These are phyloP conservation scores for Hagleromyces aurorensis DNA, from an alignment of 805 yeast genomes.

Conservation along the genomic window DNA sequence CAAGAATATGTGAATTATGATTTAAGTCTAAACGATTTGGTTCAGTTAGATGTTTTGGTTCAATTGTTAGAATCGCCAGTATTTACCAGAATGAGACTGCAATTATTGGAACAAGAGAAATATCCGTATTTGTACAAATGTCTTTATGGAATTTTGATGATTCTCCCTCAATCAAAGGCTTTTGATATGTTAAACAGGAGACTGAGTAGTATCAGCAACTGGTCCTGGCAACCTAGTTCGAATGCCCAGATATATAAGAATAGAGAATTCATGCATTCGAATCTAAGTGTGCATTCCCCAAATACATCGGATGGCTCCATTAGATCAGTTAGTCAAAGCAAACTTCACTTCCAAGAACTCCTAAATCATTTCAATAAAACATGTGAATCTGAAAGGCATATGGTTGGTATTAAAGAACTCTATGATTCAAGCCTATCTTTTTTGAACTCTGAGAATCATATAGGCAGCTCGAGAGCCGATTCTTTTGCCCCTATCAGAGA, in stretches of 20 bases:
- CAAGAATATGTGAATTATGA: slow-evolving; percentile 78
- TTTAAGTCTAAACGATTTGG: slow-evolving; percentile 57
- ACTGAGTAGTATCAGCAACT: slow-evolving; percentile 37
- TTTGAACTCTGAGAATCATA: slow-evolving; percentile 5
- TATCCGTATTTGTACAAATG: slow-evolving; percentile 79
- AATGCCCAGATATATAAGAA: slow-evolving; percentile 5
- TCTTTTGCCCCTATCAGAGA: slow-evolving; percentile 3
- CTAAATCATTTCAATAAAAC: slow-evolving; percentile 26
- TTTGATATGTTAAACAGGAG: slow-evolving; percentile 76
- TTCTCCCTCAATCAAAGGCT: slow-evolving; percentile 88
- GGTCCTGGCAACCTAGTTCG: slow-evolving; percentile 18
- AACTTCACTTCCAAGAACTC: slow-evolving; percentile 21
- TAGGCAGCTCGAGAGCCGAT: slow-evolving; percentile 5
- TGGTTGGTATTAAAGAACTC: slow-evolving; percentile 5
- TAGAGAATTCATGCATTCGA: slow-evolving; percentile 6
- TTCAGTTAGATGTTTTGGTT: slow-evolving; percentile 83
- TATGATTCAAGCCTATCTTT: slow-evolving; percentile 13
- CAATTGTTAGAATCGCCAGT: slow-evolving; percentile 90
- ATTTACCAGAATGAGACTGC: slow-evolving; percentile 77
- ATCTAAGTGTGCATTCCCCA: slow-evolving; percentile 9
- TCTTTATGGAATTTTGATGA: slow-evolving; percentile 85
- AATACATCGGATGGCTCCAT: slow-evolving; percentile 16
- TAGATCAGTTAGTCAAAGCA: slow-evolving; percentile 24
- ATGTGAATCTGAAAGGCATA: slow-evolving; percentile 13
- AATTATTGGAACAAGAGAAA: slow-evolving; percentile 78